Percentiles rank a stretch among this genome's conserved stretches.
Conservation (phyloP, 2,329 filamentous ascomycete species). For the Triangularia verruculosa region DNA sequence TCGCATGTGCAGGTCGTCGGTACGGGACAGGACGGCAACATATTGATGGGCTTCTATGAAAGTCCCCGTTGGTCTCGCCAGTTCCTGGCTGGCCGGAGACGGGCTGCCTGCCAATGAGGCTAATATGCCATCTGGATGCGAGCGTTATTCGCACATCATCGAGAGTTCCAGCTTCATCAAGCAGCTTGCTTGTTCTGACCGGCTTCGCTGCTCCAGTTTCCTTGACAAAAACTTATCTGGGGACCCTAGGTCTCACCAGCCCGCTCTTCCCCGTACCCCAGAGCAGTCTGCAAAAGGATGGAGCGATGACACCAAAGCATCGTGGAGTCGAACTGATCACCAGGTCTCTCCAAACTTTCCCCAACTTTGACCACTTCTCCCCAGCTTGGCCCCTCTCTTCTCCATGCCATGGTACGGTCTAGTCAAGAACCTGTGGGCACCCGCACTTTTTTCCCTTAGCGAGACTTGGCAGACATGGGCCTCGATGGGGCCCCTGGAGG, state of each 20-base stretch:
- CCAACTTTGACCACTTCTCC: constrained; percentile 24
- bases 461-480: constrained; percentile 20
- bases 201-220: background rate
- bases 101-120: constrained; percentile 22
- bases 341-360: constrained; percentile 26
- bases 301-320: constrained; percentile 14
- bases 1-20: constrained; percentile 7
- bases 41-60: constrained; percentile 18
- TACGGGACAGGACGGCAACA: constrained; percentile 25
- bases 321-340: constrained; percentile 18
- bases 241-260: background rate
- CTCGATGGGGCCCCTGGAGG: background rate
- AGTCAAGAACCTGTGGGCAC: background rate
- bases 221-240: background rate
- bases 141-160: too few species aligned
- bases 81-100: constrained; percentile 17
- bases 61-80: constrained; percentile 19
- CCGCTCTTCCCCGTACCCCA: background rate
- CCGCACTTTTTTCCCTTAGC: constrained; percentile 19
- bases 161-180: too few species aligned
- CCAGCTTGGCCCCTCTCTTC: constrained; percentile 1
- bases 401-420: background rate
- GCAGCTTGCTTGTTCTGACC: background rate
- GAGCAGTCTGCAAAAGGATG: background rate
- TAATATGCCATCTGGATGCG: constrained; percentile 16